Conservation (phyloP, 805 yeast species). For the Lipomyces oligophaga region DNA sequence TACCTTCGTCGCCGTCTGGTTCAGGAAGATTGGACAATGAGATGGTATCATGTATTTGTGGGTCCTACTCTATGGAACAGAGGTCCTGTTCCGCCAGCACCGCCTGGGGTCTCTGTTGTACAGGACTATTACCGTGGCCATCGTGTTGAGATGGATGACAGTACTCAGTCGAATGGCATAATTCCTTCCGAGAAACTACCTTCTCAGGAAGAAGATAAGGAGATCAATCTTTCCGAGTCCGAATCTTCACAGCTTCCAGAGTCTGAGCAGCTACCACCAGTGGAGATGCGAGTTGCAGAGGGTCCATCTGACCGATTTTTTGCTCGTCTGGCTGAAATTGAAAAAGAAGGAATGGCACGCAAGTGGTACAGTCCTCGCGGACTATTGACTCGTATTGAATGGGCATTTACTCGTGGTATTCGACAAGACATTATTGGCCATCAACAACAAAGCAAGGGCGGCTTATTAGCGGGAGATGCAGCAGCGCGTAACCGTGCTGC, state of each 20-base stretch:
- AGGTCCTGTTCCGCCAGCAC: slow-evolving; percentile 63
- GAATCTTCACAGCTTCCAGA: slow-evolving; percentile 2
- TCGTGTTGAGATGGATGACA: slow-evolving; percentile 35
- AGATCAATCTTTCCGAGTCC: slow-evolving; percentile 18
- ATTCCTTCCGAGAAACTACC: slow-evolving; percentile 10
- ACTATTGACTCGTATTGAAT: slow-evolving; percentile 37
- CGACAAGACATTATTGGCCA: slow-evolving; percentile 56
- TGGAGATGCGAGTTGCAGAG: background rate
- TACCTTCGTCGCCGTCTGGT: slow-evolving; percentile 58
- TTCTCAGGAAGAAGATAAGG: slow-evolving; percentile 27
- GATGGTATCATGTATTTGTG: slow-evolving; percentile 50
- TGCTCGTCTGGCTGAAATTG: slow-evolving; percentile 21
- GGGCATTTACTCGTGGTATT: slow-evolving; percentile 56
- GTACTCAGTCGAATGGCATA: slow-evolving; percentile 11
- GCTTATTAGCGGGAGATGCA: slow-evolving; percentile 33
- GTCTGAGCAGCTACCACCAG: background rate
- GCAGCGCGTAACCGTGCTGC: slow-evolving; percentile 44
- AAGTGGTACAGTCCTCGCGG: slow-evolving; percentile 25
- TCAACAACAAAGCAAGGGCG: slow-evolving; percentile 23
- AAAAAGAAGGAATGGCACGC: slow-evolving; percentile 7
- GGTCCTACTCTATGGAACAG: slow-evolving; percentile 62
- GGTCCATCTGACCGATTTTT: background rate
- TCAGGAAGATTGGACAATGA: slow-evolving; percentile 62
- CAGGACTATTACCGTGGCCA: slow-evolving; percentile 62
- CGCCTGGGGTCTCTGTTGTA: slow-evolving; percentile 52